Base-by-base conservation (phyloP, 2,329 filamentous ascomycete species). In the Colletotrichum tamarilloi region DNA sequence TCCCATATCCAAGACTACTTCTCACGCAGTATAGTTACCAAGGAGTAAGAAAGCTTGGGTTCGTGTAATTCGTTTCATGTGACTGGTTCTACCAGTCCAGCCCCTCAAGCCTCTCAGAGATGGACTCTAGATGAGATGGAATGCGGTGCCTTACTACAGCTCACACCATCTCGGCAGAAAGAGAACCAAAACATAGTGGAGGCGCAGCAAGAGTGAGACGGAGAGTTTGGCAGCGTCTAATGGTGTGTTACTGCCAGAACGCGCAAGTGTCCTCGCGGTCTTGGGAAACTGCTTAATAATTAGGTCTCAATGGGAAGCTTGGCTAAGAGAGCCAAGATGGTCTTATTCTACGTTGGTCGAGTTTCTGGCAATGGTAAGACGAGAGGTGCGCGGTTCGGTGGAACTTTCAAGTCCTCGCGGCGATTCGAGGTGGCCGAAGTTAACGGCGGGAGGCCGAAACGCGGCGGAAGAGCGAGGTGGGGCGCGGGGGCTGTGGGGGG, bases 261-360 rank as follows among this genome's bases (percentile, higher is more conserved):
- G 68, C 63, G 63, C 67, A 68, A 68, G 49, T 62, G 68, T 32
- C 32, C 30, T 71, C 68, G 68, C 53, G 38, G 56, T 68, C 65
- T 53, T 24, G 62, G 28, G 16, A 19, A 11, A 42, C 26, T 28
- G 55, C 16, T 14, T 26, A 14, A n/a, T 12, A 7, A 12, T 24
- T 14, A 8, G 22, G 5, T 5, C 6, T 12, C 38, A 4, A 9
- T 19, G 28, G 53, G 35, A 46, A 42, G 53, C 32, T 35, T 8
- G 19, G 60, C 26, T 6, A 7, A 14, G 38, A 22, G 14, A 22
- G 1, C 42, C 19, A 49, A 49, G 19, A 4, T 22, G 19, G n/a
- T 7, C 19, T 19, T 49, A 4, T 22, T 19, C 19, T 49, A 22
- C 19, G 1, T 22, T 49, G 42, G 5, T 16, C 12, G 12, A 38